These are phyloP conservation scores for Leucocoprinus leucothites DNA, from an alignment of 768 basidiomycete species.

Conservation along the genomic window DNA sequence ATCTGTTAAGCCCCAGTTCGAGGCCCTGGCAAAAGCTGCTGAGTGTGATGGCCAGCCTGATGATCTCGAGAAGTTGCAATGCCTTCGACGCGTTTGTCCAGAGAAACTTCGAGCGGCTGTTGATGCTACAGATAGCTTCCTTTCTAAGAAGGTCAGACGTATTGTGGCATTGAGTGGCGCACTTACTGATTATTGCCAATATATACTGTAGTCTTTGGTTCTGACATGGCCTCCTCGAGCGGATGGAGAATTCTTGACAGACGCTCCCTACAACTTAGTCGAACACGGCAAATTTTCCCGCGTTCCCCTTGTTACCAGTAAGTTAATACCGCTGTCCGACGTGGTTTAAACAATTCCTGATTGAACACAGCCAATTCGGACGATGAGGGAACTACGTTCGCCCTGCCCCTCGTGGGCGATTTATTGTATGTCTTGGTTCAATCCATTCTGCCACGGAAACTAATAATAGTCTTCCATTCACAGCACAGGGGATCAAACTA, in stretches of 20 bases:
- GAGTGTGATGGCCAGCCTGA: slow-evolving; percentile 21
- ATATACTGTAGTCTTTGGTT: slow-evolving; percentile 31
- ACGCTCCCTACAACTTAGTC: slow-evolving; percentile 38
- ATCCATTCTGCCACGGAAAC: no score
- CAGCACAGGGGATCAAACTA: no score
- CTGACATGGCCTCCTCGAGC: slow-evolving; percentile 46
- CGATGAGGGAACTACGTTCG: slow-evolving; percentile 58
- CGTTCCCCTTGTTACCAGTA: slow-evolving; percentile 47
- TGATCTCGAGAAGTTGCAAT: slow-evolving; percentile 35
- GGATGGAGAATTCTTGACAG: slow-evolving; percentile 47
- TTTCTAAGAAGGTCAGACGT: slow-evolving; percentile 31
- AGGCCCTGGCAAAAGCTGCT: background rate
- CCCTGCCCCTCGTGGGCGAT: slow-evolving; percentile 28
- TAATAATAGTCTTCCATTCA: no score
- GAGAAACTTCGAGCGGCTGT: slow-evolving; percentile 34
- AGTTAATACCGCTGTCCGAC: background rate
- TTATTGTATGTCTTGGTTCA: slow-evolving; percentile 13
- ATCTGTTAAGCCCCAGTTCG: background rate
- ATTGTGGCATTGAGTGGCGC: slow-evolving; percentile 8
- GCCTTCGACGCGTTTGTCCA: slow-evolving; percentile 36
- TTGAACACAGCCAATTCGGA: slow-evolving; percentile 45
- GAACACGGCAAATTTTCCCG: slow-evolving; percentile 40
- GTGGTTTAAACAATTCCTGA: background rate
- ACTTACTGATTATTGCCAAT: no score
- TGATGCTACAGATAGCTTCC: slow-evolving; percentile 34